Base-by-base conservation (phyloP, 2,329 filamentous ascomycete species). In the Clathrospora elynae region DNA sequence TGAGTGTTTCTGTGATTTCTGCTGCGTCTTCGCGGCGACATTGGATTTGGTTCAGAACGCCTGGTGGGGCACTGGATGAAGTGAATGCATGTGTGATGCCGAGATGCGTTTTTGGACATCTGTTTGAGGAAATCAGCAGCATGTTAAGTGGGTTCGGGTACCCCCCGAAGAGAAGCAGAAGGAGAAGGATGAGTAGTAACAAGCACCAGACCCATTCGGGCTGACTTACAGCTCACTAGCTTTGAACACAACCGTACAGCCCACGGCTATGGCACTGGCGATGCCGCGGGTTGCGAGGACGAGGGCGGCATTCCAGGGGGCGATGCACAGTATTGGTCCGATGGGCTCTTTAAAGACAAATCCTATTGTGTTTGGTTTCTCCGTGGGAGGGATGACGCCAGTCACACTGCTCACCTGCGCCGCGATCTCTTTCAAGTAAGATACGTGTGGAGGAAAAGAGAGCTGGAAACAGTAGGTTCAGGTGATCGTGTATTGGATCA, bases 31-130 rank as follows among this genome's bases (percentile, higher is more conserved):
- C 67, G 0, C 77, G 71, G 37, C 72, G 73, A 35, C 81, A 75
- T 40, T 83, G 81, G 25, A 95, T 71, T 35, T 88, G 73, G 66
- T 90, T 92, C 25, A 93, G 69, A 6, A 84, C 85, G 11, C 88
- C 89, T 2, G 75, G 74, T 0, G 89, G 88, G 10, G 93, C 75
- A 2, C 88, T 88, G 2, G 87, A 88, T 55, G 88, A 51, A 14
- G 49, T 36, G 20, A 64, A 62, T 7, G 57, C 51, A 26, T 51
- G 47, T 1, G 50, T 46, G 10, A 65, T 51, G 4, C 51, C 23
- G 18, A 38, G 22, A 26, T 62, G 61, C 3, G 54, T 59, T 6
- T 50, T 44, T 0, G 60, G 60, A 30, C 57, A 61, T 2, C n/a
- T n/a, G n/a, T n/a, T n/a, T n/a, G n/a, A n/a, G n/a, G n/a, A n/a